These are phyloP conservation scores for Leucoagaricus sp. DNA, from an alignment of 1,284 basidiomycete genomes.

Conservation along the genomic window DNA sequence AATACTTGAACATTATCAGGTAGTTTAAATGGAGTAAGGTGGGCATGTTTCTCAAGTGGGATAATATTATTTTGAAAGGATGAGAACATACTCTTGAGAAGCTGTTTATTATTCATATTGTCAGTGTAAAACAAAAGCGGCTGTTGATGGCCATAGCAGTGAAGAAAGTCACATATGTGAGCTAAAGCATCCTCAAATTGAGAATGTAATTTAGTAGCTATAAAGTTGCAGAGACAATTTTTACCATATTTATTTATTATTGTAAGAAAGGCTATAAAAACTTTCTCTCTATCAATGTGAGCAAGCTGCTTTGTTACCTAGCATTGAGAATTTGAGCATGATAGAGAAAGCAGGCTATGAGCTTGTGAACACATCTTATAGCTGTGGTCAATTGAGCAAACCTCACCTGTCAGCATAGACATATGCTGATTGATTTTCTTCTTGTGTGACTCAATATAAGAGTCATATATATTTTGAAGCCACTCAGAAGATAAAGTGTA, in stretches of 20 bases:
- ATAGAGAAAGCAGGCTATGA: too few species aligned
- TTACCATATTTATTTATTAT: constrained; percentile 30
- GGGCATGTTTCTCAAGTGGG: too few species aligned
- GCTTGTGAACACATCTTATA: too few species aligned
- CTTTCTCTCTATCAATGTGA: constrained; percentile 23
- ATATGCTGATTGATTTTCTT: constrained; percentile 26
- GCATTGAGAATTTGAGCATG: too few species aligned
- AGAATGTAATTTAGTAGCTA: constrained; percentile 30
- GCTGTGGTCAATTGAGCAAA: too few species aligned
- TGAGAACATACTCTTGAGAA: too few species aligned
- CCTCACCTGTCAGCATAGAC: constrained; percentile 22
- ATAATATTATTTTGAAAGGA: too few species aligned
- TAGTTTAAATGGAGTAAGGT: too few species aligned
- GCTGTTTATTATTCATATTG: too few species aligned
- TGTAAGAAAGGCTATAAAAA: constrained; percentile 28
- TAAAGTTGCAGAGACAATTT: constrained; percentile 26
- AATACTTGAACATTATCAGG: too few species aligned
- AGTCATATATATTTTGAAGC: constrained; percentile 28
- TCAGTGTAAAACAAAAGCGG: not conserved
- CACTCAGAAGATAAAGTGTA: constrained; percentile 24
- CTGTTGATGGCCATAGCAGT: not conserved
- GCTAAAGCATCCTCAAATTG: constrained; percentile 26
- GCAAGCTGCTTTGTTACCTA: constrained; percentile 30
- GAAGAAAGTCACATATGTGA: constrained; percentile 21
- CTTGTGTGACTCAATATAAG: constrained; percentile 25